Evolutionary conservation across 2,329 filamentous ascomycete genomes (phyloP).

Genomic region (Podosphaera fusca): DNA sequence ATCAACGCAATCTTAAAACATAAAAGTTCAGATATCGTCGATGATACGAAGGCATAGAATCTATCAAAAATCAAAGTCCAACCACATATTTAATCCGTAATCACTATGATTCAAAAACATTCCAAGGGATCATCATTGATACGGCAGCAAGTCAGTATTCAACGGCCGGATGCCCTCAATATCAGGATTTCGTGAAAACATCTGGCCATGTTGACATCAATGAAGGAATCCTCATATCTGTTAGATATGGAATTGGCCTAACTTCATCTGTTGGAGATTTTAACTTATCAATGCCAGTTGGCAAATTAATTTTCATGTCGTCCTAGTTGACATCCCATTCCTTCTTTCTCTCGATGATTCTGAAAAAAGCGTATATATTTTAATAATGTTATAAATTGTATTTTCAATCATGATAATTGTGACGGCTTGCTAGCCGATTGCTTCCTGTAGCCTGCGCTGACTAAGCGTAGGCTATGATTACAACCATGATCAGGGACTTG

Average conservation of each 20-base stretch:
- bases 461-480: no score
- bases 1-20: background rate
- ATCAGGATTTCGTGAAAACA: background rate
- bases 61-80: background rate
- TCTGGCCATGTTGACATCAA: background rate
- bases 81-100: background rate
- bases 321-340: background rate
- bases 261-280: background rate
- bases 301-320: background rate
- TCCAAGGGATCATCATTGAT: background rate
- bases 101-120: background rate
- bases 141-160: background rate
- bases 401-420: background rate
- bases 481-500: no score
- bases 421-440: no score
- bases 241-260: background rate
- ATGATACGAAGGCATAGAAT: background rate
- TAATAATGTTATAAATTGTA: background rate
- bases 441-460: no score
- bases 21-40: background rate
- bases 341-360: background rate
- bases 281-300: background rate
- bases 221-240: background rate
- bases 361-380: background rate
- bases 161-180: background rate